These are phyloP conservation scores for Extremus antarcticus DNA, from an alignment of 495 filamentous ascomycete genomes.

Conservation along the genomic window DNA sequence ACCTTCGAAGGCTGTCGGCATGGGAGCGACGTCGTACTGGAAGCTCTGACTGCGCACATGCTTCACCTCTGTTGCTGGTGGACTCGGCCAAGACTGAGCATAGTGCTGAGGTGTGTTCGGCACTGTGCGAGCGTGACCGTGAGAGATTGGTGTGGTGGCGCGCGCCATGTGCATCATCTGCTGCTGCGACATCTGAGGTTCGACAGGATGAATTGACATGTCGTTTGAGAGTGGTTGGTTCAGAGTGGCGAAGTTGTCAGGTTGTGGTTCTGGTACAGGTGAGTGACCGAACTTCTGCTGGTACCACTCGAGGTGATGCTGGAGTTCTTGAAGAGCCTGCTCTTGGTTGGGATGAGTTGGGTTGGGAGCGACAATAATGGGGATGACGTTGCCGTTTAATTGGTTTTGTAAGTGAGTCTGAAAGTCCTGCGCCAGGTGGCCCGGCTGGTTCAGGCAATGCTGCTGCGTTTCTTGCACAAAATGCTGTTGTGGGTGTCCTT, in stretches of 20 bases:
- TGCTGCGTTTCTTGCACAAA: conserved; percentile 64
- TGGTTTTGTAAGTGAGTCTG: conserved; percentile 24
- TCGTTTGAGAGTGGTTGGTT: not conserved
- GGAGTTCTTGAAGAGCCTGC: conserved; percentile 23
- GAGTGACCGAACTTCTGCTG: conserved; percentile 4
- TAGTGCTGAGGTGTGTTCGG: conserved; percentile 17
- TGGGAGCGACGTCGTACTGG: conserved; percentile 37
- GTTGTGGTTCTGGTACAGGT: not conserved
- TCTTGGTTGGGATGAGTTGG: conserved; percentile 16
- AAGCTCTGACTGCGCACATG: conserved; percentile 20
- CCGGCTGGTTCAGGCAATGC: conserved; percentile 53
- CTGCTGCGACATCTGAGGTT: not conserved
- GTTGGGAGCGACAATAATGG: conserved; percentile 17
- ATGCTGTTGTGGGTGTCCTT: conserved; percentile 41
- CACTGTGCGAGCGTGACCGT: conserved; percentile 11
- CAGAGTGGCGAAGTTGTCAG: not conserved
- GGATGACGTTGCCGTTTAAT: conserved; percentile 8
- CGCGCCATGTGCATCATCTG: not conserved
- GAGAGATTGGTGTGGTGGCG: conserved; percentile 5
- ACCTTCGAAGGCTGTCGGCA: conserved; percentile 26
- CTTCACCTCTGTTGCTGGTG: conserved; percentile 13
- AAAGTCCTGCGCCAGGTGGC: conserved; percentile 36
- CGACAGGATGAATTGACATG: conserved; percentile 1
- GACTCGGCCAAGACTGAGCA: conserved; percentile 10
- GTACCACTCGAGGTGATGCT: conserved; percentile 29